Evolutionary conservation across 306 rosid species (phyloP).

Genomic region (Medicago truncatula): DNA sequence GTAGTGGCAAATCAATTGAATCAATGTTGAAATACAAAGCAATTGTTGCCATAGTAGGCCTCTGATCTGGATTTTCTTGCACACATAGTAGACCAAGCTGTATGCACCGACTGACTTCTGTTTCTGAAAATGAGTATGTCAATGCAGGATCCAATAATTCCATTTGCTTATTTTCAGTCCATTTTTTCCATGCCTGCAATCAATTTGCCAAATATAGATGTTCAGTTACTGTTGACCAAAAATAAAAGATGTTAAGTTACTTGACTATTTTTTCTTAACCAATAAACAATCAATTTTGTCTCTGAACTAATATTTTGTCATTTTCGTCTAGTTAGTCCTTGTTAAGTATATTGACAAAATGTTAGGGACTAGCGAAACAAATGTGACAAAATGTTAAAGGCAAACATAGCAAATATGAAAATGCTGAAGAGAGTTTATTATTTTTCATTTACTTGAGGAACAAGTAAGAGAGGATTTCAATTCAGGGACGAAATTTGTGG

Average conservation of each 20-base stretch:
- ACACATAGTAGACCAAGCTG: slow-evolving; percentile 43
- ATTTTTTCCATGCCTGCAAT: slow-evolving; percentile 45
- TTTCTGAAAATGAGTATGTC: slow-evolving; percentile 29
- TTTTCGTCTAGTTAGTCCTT: no score
- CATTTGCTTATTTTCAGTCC: slow-evolving; percentile 28
- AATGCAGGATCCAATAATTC: slow-evolving; percentile 41
- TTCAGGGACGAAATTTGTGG: neutral
- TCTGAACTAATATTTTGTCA: neutral
- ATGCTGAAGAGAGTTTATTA: neutral
- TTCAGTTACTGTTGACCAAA: neutral
- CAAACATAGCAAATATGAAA: neutral
- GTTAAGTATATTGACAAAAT: no score
- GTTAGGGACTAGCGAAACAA: no score
- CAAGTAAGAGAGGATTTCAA: neutral
- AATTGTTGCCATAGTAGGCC: slow-evolving; percentile 43
- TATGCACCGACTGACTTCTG: slow-evolving; percentile 34
- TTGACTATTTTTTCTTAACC: neutral
- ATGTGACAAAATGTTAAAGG: no score
- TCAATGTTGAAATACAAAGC: slow-evolving; percentile 41
- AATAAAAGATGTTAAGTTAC: no score
- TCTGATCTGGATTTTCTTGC: slow-evolving; percentile 41
- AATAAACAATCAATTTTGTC: neutral
- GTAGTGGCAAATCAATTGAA: slow-evolving; percentile 34
- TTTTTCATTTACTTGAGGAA: neutral
- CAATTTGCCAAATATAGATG: neutral